These are phyloP conservation scores for Saccharomycopsis javanensis DNA, from an alignment of 805 yeast species.

Conservation along the genomic window DNA sequence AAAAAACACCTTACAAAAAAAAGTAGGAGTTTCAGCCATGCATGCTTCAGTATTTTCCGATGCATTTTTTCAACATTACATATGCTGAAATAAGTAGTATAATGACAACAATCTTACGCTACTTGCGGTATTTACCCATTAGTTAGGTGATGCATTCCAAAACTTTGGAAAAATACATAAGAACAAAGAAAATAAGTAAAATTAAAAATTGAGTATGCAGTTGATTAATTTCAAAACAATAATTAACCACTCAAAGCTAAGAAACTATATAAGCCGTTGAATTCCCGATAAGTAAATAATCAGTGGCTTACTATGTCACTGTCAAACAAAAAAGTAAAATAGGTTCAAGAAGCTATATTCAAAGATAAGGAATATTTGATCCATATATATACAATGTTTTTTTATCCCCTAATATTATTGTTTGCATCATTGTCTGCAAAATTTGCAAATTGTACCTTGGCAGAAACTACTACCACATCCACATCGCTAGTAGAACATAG, in stretches of 20 bases:
- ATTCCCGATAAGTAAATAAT: neutral
- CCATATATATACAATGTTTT: neutral
- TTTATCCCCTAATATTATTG: neutral
- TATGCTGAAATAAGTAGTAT: neutral
- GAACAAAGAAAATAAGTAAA: too few relatives aligned
- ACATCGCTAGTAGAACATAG: too few relatives aligned
- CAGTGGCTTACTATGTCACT: neutral
- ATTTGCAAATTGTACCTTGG: neutral
- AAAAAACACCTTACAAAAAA: neutral
- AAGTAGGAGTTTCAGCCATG: neutral
- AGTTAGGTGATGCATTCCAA: neutral
- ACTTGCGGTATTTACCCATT: neutral
- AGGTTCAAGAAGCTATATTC: neutral
- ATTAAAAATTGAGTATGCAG: too few relatives aligned
- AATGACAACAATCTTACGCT: neutral
- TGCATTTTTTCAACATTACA: neutral
- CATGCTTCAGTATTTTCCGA: neutral
- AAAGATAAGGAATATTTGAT: neutral
- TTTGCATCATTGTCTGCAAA: neutral
- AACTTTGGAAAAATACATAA: too few relatives aligned
- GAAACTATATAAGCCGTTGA: neutral
- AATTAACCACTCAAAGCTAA: too few relatives aligned
- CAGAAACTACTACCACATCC: neutral
- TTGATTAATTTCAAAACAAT: too few relatives aligned
- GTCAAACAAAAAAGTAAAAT: too few relatives aligned